Conservation (phyloP, 805 yeast species). For the Yamadazyma sp. region DNA sequence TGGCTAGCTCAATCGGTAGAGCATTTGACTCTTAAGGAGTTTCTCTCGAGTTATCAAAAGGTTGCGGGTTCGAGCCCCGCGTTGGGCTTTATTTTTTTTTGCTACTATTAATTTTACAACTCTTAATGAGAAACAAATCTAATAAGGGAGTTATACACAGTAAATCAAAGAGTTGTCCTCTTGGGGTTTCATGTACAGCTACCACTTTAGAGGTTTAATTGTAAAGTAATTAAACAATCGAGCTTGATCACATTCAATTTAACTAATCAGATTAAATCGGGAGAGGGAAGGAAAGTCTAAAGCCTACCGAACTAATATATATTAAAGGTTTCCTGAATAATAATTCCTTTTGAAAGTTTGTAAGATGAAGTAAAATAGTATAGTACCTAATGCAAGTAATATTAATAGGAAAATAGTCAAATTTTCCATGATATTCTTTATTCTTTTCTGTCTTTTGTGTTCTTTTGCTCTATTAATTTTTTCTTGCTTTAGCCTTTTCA, state of each 20-base stretch:
- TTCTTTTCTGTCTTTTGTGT: slow-evolving; percentile 5
- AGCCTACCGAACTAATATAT: too few species aligned
- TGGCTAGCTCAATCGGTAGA: slow-evolving; percentile 28
- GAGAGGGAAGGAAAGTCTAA: too few species aligned
- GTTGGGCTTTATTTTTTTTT: slow-evolving; percentile 13
- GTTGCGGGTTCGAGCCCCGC: slow-evolving; percentile 37
- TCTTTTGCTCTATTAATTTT: slow-evolving; percentile 7
- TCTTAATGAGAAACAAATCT: too few species aligned
- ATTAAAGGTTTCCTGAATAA: not conserved
- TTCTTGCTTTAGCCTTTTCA: slow-evolving; percentile 4
- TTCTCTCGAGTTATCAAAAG: too few species aligned
- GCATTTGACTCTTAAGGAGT: slow-evolving; percentile 29
- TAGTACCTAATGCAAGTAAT: slow-evolving; percentile 9
- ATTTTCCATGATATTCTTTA: slow-evolving; percentile 7
- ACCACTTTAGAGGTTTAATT: too few species aligned
- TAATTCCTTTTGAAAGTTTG: slow-evolving; percentile 9
- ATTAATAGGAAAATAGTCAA: slow-evolving; percentile 11
- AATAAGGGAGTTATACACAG: too few species aligned
- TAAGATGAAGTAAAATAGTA: slow-evolving; percentile 9
- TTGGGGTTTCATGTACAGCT: too few species aligned
- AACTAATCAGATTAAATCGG: too few species aligned
- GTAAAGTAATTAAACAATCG: too few species aligned
- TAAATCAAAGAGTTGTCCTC: too few species aligned
- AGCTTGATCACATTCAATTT: too few species aligned
- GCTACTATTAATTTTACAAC: too few species aligned